phyloP scores from a whole-genome alignment of 2,329 filamentous ascomycete species.

The Graphilbum ipis-grandicollis region DNA sequence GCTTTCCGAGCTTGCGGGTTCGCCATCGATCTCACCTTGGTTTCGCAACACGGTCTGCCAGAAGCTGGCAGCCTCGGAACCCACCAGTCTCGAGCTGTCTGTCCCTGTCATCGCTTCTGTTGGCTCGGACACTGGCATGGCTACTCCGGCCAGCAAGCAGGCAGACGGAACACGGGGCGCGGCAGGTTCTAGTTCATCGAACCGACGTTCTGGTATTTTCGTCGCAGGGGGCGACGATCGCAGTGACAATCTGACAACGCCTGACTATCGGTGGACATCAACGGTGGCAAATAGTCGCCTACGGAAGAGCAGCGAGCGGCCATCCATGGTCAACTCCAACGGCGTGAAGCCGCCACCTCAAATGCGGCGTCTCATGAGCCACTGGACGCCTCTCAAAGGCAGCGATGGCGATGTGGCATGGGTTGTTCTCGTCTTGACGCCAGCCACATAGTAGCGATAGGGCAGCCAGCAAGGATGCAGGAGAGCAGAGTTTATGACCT shows the following conservation, averaged over 20 bases:
- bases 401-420: slow-evolving; percentile 14
- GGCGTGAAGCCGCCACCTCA: neutral
- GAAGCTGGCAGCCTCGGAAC: slow-evolving; percentile 13
- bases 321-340: neutral
- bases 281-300: neutral
- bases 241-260: neutral
- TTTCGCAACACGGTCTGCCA: slow-evolving; percentile 27
- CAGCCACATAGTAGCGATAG: slow-evolving; percentile 3
- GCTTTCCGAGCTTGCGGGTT: slow-evolving; percentile 28
- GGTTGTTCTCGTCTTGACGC: slow-evolving; percentile 17
- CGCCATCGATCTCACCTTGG: slow-evolving; percentile 22
- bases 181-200: too few species aligned
- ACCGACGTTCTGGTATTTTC: slow-evolving; percentile 4
- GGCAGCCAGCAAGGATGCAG: too few species aligned
- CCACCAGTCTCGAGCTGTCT: slow-evolving; percentile 7
- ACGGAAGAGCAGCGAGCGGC: neutral
- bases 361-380: slow-evolving; percentile 11
- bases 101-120: slow-evolving; percentile 6
- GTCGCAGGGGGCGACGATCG: neutral
- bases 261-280: too few species aligned
- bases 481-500: too few species aligned
- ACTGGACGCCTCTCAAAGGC: slow-evolving; percentile 20
- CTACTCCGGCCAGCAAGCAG: slow-evolving; percentile 1
- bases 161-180: neutral
- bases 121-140: slow-evolving; percentile 4